A percentile compares a stretch with the other conserved stretches of the same genome.
Conservation (phyloP, 495 filamentous ascomycete species). For the Mytilinidion resinicola region DNA sequence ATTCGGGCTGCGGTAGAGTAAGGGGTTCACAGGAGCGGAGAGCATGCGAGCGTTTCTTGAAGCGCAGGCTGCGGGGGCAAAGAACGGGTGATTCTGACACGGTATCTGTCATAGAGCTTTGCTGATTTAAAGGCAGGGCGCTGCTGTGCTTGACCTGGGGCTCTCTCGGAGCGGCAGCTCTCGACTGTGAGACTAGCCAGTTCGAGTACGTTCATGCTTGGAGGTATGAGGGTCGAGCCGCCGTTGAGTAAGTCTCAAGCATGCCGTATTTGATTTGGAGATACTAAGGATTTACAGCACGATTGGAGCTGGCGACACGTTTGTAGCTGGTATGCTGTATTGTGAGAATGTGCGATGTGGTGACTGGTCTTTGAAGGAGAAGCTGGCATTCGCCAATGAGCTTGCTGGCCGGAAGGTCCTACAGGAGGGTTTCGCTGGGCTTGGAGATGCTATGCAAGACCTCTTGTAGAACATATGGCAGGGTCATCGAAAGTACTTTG, state of each 20-base stretch:
- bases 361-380: slow-evolving; percentile 47
- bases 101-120: neutral
- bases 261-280: neutral
- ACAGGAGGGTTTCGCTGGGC: slow-evolving; percentile 55
- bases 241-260: slow-evolving; percentile 55
- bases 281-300: slow-evolving; percentile 42
- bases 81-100: slow-evolving; percentile 41
- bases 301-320: slow-evolving; percentile 69
- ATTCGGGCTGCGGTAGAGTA: slow-evolving; percentile 31
- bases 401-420: slow-evolving; percentile 63
- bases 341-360: slow-evolving; percentile 46
- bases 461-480: no score
- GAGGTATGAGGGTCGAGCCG: slow-evolving; percentile 11
- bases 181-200: slow-evolving; percentile 31
- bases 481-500: no score
- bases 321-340: slow-evolving; percentile 66
- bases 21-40: slow-evolving; percentile 43
- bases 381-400: slow-evolving; percentile 56
- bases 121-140: slow-evolving; percentile 39
- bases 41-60: slow-evolving; percentile 41
- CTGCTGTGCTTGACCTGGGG: slow-evolving; percentile 66
- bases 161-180: slow-evolving; percentile 48
- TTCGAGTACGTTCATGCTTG: neutral
- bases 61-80: slow-evolving; percentile 39
- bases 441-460: neutral